Evolutionary conservation across 2,329 filamentous ascomycete genomes (phyloP), one percentile per base, ranked within the genome.

Genomic region (Cladobotryum mycophilum): DNA sequence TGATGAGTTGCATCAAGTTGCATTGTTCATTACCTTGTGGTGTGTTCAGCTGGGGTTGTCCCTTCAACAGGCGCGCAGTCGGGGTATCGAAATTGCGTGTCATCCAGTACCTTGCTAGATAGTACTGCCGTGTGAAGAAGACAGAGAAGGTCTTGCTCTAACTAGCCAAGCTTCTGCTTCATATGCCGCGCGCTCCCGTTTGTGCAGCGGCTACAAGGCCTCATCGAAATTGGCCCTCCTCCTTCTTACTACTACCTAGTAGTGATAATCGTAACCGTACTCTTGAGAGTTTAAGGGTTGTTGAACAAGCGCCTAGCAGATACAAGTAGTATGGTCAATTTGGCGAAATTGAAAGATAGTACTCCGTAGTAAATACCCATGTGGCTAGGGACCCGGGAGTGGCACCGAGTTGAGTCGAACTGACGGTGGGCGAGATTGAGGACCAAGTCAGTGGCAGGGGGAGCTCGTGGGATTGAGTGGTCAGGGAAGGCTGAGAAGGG

Each of bases 31-130:
- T 30, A n/a, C n/a, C 6, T 30, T 2, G 25, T 30, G 20, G 20
- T 20, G 20, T 20, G 6, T 30, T 30, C 25, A 47, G 20, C 30
- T 25, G 45, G 20, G 18, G 14, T 30, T 44, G 11, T 14, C 41
- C 45, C 37, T 52, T n/a, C 35, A 41, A 45, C 45, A 52, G 47
- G 50, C 50, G 50, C 45, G 50, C 41, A 20, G 20, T 20, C 20
- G 20, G 20, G 20, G 20, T 20, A 48, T 38, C 15, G 25, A 38
- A 40, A 45, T 48, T 42, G 35, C 45, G 35, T 33, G 30, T 20
- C 33, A 22, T 48, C 30, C 47, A 41, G 34, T 37, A 43, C 17
- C 18, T 13, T 34, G 44, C 25, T 25, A 36, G 15, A 9, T 35
- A 42, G 36, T 35, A 30, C 36, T 13, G 34, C 17, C 40, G 22